Percentiles rank a stretch among this genome's conserved stretches.
Evolutionary conservation across 2,329 filamentous ascomycete species (phyloP).

Genomic region (Botryosphaeria agaves): DNA sequence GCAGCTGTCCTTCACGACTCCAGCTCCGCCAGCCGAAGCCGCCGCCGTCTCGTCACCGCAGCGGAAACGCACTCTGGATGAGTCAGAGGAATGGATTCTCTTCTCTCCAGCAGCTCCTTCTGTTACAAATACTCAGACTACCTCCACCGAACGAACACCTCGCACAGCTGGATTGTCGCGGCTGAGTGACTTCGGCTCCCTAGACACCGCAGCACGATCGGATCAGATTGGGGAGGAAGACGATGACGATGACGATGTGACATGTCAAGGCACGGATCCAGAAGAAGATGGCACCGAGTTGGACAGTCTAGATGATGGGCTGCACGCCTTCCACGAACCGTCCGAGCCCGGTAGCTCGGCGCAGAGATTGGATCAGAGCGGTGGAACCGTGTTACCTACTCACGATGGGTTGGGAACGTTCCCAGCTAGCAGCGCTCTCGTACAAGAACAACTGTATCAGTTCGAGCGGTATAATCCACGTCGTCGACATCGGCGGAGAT

Average conservation of each 20-base stretch:
- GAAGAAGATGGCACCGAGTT: conserved; percentile 61
- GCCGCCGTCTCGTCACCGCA: conserved; percentile 13
- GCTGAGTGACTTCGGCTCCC: conserved; percentile 64
- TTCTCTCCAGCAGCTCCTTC: conserved; percentile 52
- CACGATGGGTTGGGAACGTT: conserved; percentile 91
- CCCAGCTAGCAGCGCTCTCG: conserved; percentile 39
- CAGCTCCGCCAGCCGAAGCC: neutral
- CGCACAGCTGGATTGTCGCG: conserved; percentile 54
- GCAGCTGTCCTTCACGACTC: conserved; percentile 7
- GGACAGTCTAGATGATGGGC: conserved; percentile 82
- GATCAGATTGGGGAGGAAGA: conserved; percentile 23
- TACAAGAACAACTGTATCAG: conserved; percentile 76
- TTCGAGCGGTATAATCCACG: conserved; percentile 74
- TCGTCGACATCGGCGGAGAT: conserved; percentile 34
- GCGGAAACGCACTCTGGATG: conserved; percentile 36
- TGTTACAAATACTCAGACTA: conserved; percentile 49
- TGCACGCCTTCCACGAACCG: conserved; percentile 68
- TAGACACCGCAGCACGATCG: conserved; percentile 51
- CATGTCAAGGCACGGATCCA: conserved; percentile 25
- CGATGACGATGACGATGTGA: conserved; percentile 18
- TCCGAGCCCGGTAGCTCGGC: conserved; percentile 22
- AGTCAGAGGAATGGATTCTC: conserved; percentile 88
- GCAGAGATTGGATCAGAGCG: conserved; percentile 33
- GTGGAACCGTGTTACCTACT: conserved; percentile 60
- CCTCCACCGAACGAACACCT: conserved; percentile 44